Evolutionary conservation across 805 yeast genomes (phyloP).

Genomic region (Sugiyamaella mastotermitis): DNA sequence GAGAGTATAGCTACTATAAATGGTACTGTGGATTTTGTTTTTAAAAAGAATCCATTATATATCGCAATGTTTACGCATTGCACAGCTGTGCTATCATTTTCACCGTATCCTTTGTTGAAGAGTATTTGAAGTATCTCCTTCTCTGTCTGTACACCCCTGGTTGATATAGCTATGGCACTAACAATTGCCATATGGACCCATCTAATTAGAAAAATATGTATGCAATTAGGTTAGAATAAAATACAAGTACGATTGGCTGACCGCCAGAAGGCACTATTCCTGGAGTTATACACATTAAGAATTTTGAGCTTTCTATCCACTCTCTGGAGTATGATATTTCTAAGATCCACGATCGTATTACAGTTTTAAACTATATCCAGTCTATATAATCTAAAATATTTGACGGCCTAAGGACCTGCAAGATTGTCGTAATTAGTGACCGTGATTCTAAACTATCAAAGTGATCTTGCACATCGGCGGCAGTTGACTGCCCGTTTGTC

Average conservation of each 20-base stretch:
- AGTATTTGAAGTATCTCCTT: constrained; percentile 12
- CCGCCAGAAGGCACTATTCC: constrained; percentile 25
- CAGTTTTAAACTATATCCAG: constrained; percentile 16
- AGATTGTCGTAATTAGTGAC: too few relatives aligned
- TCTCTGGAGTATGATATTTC: constrained; percentile 14
- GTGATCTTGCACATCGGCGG: too few relatives aligned
- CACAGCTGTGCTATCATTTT: constrained; percentile 6
- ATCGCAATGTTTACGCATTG: constrained; percentile 19
- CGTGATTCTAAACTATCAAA: too few relatives aligned
- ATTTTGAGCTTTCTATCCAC: constrained; percentile 26
- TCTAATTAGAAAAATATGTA: constrained; percentile 14
- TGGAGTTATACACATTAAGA: constrained; percentile 20
- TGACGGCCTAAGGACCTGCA: constrained; percentile 10
- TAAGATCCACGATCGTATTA: constrained; percentile 24
- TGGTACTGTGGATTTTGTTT: constrained; percentile 18
- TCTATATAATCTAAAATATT: constrained; percentile 23
- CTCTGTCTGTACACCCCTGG: constrained; percentile 20
- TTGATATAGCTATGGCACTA: constrained; percentile 20
- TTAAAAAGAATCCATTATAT: constrained; percentile 21
- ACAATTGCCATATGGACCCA: constrained; percentile 18
- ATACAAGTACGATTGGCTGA: constrained; percentile 18
- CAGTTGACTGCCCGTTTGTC: too few relatives aligned
- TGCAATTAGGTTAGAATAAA: constrained; percentile 12
- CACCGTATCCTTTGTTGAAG: constrained; percentile 19
- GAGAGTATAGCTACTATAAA: constrained; percentile 21